Percentiles rank a stretch among this genome's conserved stretches.
phyloP scores from a whole-genome alignment of 345 rosid species.

The Hibiscus tridactylites region DNA sequence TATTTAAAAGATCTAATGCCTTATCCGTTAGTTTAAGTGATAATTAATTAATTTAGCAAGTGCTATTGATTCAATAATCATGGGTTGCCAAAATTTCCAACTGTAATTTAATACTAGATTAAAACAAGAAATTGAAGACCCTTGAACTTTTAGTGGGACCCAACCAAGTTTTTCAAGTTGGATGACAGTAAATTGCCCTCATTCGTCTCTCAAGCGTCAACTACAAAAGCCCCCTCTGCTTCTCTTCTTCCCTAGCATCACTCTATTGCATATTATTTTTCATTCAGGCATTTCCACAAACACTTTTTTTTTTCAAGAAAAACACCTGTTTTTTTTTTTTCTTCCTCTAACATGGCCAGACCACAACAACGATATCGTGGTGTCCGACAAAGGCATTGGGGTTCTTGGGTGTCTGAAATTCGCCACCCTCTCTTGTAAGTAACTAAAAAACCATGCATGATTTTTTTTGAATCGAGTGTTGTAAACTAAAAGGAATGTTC shows the following conservation, averaged over 20 bases:
- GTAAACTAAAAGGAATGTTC: neutral
- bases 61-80: slow-evolving; percentile 17
- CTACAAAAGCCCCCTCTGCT: slow-evolving; percentile 49
- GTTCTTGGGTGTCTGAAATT: slow-evolving; percentile 99
- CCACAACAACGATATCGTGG: slow-evolving; percentile 97
- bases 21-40: no score
- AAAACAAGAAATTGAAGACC: slow-evolving; percentile 4
- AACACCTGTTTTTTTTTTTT: slow-evolving; percentile 9
- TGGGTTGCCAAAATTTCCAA: slow-evolving; percentile 34
- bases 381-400: slow-evolving; percentile 98
- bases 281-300: slow-evolving; percentile 31
- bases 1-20: no score
- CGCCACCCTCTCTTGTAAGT: slow-evolving; percentile 90
- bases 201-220: slow-evolving; percentile 13
- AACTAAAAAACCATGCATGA: neutral
- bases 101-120: slow-evolving; percentile 21
- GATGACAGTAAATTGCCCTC: slow-evolving; percentile 48
- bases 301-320: slow-evolving; percentile 8
- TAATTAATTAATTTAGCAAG: no score
- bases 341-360: slow-evolving; percentile 47
- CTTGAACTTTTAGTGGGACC: slow-evolving; percentile 40
- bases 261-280: neutral
- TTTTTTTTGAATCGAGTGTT: no score
- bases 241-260: slow-evolving; percentile 20
- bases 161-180: slow-evolving; percentile 35